These are phyloP conservation scores for Brassica napus DNA, from an alignment of 345 rosid genomes.

Conservation along the genomic window Da-Ae NC_063451.1:25946001-25946500, in stretches of 20 bases:
- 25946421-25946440: not conserved
- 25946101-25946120: not conserved
- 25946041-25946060: not conserved
- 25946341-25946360: not conserved
- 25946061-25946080: not conserved
- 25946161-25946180: slow-evolving; percentile 72
- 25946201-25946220: slow-evolving; percentile 79
- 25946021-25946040: not conserved
- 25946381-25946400: not conserved
- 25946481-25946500: not conserved
- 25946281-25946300: slow-evolving; percentile 31
- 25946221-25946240: slow-evolving; percentile 70
- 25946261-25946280: slow-evolving; percentile 84
- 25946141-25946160: slow-evolving; percentile 48
- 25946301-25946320: not conserved
- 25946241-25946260: slow-evolving; percentile 63
- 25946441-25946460: not conserved
- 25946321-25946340: not conserved
- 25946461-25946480: not conserved
- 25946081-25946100: not conserved
- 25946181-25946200: slow-evolving; percentile 62
- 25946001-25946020: slow-evolving; percentile 27
- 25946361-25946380: not conserved
- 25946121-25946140: slow-evolving; percentile 37
- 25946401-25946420: not conserved